Percentiles rank a stretch among this genome's conserved stretches.
Evolutionary conservation across 2,329 filamentous ascomycete genomes (phyloP).

Genomic region (Scedosporium dehoogii): DNA sequence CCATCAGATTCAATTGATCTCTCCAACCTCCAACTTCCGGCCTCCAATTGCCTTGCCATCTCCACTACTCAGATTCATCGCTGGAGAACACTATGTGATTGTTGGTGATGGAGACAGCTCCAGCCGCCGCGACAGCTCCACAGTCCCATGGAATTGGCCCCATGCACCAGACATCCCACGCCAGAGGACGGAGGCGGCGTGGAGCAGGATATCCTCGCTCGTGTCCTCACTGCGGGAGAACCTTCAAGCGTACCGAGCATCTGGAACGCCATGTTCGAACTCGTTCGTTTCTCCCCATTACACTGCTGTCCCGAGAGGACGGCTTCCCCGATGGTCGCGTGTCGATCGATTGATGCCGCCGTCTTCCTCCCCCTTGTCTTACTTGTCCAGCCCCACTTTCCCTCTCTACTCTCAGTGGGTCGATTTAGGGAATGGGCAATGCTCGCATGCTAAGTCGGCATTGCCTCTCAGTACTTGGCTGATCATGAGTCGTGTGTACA

Average conservation of each 20-base stretch:
- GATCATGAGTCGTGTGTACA: constrained; percentile 11
- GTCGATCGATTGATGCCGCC: no score
- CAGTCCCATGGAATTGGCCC: not conserved
- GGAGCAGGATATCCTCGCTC: constrained; percentile 13
- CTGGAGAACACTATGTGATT: not conserved
- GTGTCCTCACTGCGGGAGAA: constrained; percentile 31
- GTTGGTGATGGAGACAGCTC: not conserved
- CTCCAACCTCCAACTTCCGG: not conserved
- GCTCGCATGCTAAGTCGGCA: not conserved
- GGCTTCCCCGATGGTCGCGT: no score
- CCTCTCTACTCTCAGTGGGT: no score
- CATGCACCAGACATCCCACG: constrained; percentile 4
- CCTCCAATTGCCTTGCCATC: not conserved
- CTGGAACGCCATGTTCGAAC: constrained; percentile 35
- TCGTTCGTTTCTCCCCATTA: constrained; percentile 22
- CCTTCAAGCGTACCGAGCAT: constrained; percentile 36
- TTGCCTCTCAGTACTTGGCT: not conserved
- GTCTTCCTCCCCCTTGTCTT: no score
- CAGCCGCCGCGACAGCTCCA: not conserved
- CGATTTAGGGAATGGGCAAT: no score
- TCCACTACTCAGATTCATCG: not conserved
- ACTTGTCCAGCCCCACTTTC: no score
- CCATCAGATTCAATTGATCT: not conserved
- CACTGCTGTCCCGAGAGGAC: not conserved
- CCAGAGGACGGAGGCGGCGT: constrained; percentile 7